These are phyloP conservation scores for Fusarium verticillioides DNA, from an alignment of 2,329 filamentous ascomycete genomes.

Conservation along the genomic window DNA sequence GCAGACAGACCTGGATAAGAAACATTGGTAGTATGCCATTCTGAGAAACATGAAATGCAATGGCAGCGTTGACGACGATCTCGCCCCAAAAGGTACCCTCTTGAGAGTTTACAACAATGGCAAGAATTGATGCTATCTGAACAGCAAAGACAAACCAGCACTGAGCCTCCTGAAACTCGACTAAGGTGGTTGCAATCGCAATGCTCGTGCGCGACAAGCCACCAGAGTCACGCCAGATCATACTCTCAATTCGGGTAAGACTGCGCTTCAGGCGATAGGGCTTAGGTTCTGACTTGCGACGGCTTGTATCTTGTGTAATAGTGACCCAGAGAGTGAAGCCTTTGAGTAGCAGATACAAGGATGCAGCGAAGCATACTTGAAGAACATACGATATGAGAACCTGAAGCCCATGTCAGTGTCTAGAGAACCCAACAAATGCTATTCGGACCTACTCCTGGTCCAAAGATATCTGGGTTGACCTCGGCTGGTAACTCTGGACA, in stretches of 20 bases:
- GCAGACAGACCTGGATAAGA: constrained; percentile 52
- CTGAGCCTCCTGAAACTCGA: constrained; percentile 55
- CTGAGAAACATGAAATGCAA: constrained; percentile 52
- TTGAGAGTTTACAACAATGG: constrained; percentile 54
- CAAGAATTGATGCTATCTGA: constrained; percentile 54
- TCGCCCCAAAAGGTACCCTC: constrained; percentile 55
- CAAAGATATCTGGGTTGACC: constrained; percentile 54
- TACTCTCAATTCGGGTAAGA: constrained; percentile 50
- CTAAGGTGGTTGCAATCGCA: constrained; percentile 54
- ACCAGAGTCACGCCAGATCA: constrained; percentile 52
- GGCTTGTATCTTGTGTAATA: constrained; percentile 44
- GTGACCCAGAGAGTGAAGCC: constrained; percentile 51
- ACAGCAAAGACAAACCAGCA: constrained; percentile 55
- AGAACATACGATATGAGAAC: constrained; percentile 54
- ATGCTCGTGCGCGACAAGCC: constrained; percentile 53
- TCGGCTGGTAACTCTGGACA: constrained; percentile 51
- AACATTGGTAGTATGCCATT: constrained; percentile 54
- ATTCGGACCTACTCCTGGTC: constrained; percentile 49
- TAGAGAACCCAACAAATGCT: background rate
- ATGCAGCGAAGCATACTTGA: constrained; percentile 51
- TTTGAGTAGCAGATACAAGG: constrained; percentile 50
- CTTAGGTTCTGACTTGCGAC: constrained; percentile 31
- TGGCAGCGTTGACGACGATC: constrained; percentile 52
- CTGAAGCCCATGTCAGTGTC: constrained; percentile 36
- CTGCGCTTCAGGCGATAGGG: constrained; percentile 44